These are phyloP conservation scores for Besnoitia besnoiti DNA, from an alignment of 169 alveolate genomes.

Conservation along the genomic window DNA sequence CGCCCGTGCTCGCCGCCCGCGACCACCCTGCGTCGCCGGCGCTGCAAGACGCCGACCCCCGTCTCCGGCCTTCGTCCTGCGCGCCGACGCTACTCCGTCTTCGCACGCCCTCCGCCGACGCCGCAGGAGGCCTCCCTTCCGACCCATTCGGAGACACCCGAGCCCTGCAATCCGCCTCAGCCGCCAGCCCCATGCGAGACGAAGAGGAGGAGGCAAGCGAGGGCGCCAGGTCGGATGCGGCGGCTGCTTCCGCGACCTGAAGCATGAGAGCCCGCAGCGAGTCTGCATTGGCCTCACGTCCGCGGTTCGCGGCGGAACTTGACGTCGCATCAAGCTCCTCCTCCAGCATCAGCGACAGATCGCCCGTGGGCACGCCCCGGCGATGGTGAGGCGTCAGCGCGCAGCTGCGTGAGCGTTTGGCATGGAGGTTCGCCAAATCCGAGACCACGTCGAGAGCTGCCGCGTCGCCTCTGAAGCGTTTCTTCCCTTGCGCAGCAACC, in stretches of 20 bases:
- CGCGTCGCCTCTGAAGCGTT: neutral
- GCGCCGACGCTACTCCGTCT: neutral
- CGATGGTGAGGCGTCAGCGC: neutral
- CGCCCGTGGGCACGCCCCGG: neutral
- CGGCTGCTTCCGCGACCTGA: neutral
- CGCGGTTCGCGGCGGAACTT: neutral
- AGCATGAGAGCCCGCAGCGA: neutral
- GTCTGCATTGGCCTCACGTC: neutral
- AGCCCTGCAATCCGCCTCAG: neutral
- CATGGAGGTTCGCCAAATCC: neutral
- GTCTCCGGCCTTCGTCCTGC: too few species aligned
- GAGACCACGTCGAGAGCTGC: neutral
- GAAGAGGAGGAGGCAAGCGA: neutral
- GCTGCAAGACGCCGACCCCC: too few species aligned
- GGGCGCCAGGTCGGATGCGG: neutral
- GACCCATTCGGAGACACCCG: neutral
- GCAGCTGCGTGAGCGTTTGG: neutral
- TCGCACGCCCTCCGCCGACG: neutral
- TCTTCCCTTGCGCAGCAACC: neutral
- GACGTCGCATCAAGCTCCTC: neutral
- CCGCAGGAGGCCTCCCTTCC: neutral
- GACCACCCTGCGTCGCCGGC: neutral
- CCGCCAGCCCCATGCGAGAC: neutral
- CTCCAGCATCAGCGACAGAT: neutral
- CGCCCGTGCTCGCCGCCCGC: neutral